Conservation (phyloP, 129 eudicot genomes). For the Daucus carota region DNA sequence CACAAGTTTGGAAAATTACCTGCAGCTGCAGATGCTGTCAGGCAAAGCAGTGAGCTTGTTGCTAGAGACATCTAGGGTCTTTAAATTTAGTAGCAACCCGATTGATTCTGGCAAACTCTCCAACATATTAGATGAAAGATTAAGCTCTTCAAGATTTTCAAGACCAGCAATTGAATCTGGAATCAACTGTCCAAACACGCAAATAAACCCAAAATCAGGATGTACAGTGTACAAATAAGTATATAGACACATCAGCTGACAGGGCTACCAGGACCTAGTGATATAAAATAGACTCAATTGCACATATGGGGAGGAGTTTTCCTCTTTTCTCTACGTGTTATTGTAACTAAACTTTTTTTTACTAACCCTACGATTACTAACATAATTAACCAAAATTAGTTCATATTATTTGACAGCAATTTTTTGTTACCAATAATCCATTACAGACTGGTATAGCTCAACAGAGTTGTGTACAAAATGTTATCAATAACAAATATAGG, state of each 20-base stretch:
- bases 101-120: constrained; percentile 78
- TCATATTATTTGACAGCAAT: neutral
- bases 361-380: neutral
- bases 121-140: constrained; percentile 60
- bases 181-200: constrained; percentile 45
- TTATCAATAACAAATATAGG: neutral
- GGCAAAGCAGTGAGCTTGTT: constrained; percentile 80
- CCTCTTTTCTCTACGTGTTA: neutral
- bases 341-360: neutral
- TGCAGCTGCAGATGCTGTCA: constrained; percentile 84
- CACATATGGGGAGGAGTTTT: neutral
- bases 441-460: neutral
- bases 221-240: neutral
- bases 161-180: constrained; percentile 95
- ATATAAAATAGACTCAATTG: neutral
- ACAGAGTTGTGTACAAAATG: neutral
- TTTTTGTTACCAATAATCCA: neutral
- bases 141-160: constrained; percentile 76
- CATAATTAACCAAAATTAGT: neutral
- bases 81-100: constrained; percentile 59
- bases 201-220: constrained; percentile 6
- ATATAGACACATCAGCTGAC: neutral
- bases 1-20: constrained; percentile 29
- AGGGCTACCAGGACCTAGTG: neutral
- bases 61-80: constrained; percentile 72